Evolutionary conservation across 371 early-diverging fungal species (phyloP), one percentile per base, ranked within the genome.

Genomic region (Rhizopus sp.): DNA sequence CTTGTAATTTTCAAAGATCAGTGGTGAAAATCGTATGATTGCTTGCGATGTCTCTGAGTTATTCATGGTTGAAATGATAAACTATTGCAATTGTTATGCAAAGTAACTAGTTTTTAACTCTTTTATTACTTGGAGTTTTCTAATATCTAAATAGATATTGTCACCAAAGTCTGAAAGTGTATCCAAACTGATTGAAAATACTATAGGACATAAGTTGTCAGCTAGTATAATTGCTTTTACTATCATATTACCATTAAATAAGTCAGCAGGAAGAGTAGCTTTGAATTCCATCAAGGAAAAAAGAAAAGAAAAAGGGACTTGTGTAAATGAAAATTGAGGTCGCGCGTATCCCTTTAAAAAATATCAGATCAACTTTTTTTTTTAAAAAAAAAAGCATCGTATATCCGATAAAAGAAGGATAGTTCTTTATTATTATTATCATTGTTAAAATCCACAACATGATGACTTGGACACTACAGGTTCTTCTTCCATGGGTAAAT

Each of bases 401-500:
- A 23, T 23, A 23, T 23, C 1, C 23, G 23, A 23, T 23, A 23
- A 23, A 23, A 23, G 23, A 23, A 23, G 23, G 23, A 23, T 23
- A 23, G 23, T 23, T 23, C 23, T 23, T 31, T 44, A 42, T 49
- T 29, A 42, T 49, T 29, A 23, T 23, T 23, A 23, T 23, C 23
- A 23, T 23, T 23, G 23, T 65, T 54, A 65, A 9, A 68, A 53
- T 37, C 75, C 73, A 62, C 79, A 78, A 42, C 75, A 78, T 34
- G 70, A 70, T 5, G 71, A 66, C 33, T 63, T 64, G 23, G 63
- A 62, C 31, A 68, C 40, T 44, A 63, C 57, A 34, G 75, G 63
- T 46, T 75, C 79, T 55, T 78, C 73, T 13, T 69, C 69, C 54
- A 70, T 50, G 7, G 64, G 60, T 45, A 68, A 66, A 33, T 66